Evolutionary conservation across 2,329 filamentous ascomycete species (phyloP), one percentile per base, ranked within the genome.

Genomic region (Huntiella savannae): DNA sequence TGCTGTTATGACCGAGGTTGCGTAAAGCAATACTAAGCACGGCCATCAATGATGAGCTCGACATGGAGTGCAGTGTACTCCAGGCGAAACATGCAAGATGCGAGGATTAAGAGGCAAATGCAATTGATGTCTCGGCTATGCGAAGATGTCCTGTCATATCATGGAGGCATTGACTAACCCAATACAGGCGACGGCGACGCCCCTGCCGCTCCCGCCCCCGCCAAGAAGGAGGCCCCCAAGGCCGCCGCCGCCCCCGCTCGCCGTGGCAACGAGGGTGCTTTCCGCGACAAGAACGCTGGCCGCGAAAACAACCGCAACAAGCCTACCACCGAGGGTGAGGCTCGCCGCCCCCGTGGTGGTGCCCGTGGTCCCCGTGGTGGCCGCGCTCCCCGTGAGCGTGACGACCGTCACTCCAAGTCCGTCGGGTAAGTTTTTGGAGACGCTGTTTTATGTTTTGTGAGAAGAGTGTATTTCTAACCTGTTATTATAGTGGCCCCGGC

Each of bases 161-260:
- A 28, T 28, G 6, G 8, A 10, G 6, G 22, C 22, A 19, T 34
- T 15, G n/a, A 43, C 40, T 43, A 43, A 43, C 40, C 32, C 40
- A n/a, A 12, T 17, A 33, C 33, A 46, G 50, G 47, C 45, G 43
- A 48, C 41, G 40, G 48, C 48, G 48, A 49, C 33, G 37, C 43
- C 37, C 47, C 47, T 37, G 43, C 43, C 43, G 32, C 48, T 36
- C 77, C 78, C 67, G 77, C 79, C 59, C 79, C 80, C 62, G 87
- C 86, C 58, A 78, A 83, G 58, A 91, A 85, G 76, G 82, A 83
- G 63, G 75, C 91, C 62, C 85, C 94, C 65, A 93, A 91, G 77
- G 75, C 77, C 55, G 66, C 45, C 38, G 35, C 35, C 39, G 35
- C 71, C 55, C 69, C 76, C 59, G 73, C 74, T 54, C 84, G 85